Conservation (phyloP, 1,284 basidiomycete genomes). For the Neonothopanus nambi region DNA sequence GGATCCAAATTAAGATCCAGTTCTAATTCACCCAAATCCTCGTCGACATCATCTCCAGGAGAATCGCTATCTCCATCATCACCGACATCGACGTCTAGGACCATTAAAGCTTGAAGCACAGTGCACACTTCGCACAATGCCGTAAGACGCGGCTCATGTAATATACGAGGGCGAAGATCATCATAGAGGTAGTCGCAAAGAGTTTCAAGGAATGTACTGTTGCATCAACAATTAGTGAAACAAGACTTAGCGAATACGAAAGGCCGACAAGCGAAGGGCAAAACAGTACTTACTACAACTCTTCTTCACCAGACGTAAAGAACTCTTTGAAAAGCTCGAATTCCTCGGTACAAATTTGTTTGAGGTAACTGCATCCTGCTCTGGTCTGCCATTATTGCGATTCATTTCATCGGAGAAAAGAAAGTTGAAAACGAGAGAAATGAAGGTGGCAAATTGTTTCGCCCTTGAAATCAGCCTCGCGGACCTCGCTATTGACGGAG, state of each 20-base stretch:
- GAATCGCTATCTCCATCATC: conserved; percentile 26
- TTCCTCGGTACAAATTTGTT: conserved; percentile 86
- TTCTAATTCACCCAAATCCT: conserved; percentile 30
- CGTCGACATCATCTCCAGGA: conserved; percentile 25
- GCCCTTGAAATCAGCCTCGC: too few species aligned
- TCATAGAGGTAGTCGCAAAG: conserved; percentile 93
- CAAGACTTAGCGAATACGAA: conserved; percentile 10
- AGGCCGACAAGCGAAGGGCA: background rate
- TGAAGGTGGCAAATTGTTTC: too few species aligned
- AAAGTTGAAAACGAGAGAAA: background rate
- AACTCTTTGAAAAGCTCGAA: conserved; percentile 83
- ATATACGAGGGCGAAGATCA: conserved; percentile 87
- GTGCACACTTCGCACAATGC: conserved; percentile 92
- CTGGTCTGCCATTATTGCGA: conserved; percentile 75
- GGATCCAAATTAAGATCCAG: conserved; percentile 43
- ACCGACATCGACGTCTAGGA: conserved; percentile 67
- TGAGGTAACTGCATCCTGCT: conserved; percentile 87
- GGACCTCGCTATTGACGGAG: too few species aligned
- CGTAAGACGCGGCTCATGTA: conserved; percentile 86
- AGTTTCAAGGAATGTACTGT: conserved; percentile 82
- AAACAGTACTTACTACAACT: conserved; percentile 73
- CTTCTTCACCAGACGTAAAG: conserved; percentile 82
- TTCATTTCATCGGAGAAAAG: conserved; percentile 6
- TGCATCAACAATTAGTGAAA: background rate
- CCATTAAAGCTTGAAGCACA: conserved; percentile 91